Percentiles rank a stretch among this genome's conserved stretches.
Conservation (phyloP, 2,329 filamentous ascomycete species). For the Apiospora rasikravindrae region DNA sequence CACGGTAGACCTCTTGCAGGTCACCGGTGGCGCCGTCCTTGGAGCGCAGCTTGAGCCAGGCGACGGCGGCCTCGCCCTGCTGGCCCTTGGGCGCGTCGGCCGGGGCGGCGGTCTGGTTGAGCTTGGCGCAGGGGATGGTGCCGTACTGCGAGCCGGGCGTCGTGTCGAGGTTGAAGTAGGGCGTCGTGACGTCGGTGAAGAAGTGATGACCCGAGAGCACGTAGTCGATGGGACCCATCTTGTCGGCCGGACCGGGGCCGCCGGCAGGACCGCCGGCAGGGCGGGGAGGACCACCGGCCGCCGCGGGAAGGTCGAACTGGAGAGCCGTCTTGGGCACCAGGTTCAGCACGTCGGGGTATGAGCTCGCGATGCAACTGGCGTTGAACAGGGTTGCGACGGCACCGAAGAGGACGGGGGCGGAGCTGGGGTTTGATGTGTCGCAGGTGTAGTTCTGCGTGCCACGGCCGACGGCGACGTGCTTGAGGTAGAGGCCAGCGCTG, state of each 20-base stretch:
- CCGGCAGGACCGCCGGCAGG: background rate
- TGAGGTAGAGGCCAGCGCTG: slow-evolving; percentile 64
- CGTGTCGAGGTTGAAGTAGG: slow-evolving; percentile 81
- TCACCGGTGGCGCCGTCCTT: slow-evolving; percentile 61
- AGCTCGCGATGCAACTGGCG: slow-evolving; percentile 76
- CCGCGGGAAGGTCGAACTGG: slow-evolving; percentile 61
- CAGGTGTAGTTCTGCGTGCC: slow-evolving; percentile 97
- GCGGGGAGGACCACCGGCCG: slow-evolving; percentile 28
- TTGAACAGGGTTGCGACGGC: slow-evolving; percentile 89
- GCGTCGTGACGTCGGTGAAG: slow-evolving; percentile 73
- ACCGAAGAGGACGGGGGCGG: slow-evolving; percentile 68
- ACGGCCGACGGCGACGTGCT: slow-evolving; percentile 83
- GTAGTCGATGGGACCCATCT: slow-evolving; percentile 63
- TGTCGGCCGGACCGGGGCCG: slow-evolving; percentile 31
- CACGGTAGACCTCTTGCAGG: slow-evolving; percentile 79
- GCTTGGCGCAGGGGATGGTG: slow-evolving; percentile 67
- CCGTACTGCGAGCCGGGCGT: slow-evolving; percentile 56
- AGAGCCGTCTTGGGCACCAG: slow-evolving; percentile 72
- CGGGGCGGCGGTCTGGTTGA: slow-evolving; percentile 67
- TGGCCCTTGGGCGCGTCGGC: slow-evolving; percentile 62
- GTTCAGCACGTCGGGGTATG: slow-evolving; percentile 69
- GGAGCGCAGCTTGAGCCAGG: slow-evolving; percentile 77
- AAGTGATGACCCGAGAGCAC: slow-evolving; percentile 78
- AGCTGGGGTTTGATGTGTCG: slow-evolving; percentile 61
- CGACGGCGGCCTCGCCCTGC: slow-evolving; percentile 70